Base-by-base conservation (phyloP, 139 green algal genomes). In the Chlorella sp. region DNA sequence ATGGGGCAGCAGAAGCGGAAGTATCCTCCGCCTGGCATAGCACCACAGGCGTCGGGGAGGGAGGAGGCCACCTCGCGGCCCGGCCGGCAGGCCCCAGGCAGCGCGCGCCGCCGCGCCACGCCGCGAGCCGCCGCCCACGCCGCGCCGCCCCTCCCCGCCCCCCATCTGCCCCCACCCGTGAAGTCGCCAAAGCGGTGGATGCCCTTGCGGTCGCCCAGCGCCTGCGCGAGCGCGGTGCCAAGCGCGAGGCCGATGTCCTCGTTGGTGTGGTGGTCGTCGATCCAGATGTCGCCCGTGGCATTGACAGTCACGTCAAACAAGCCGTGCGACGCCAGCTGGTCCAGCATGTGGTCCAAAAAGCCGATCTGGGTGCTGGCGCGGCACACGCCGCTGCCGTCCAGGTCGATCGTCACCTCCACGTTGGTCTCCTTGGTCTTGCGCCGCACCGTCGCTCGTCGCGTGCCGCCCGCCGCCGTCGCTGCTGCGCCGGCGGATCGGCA, bases 261-360 rank as follows among this genome's bases (percentile, higher is more conserved):
- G 63, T 95, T 95, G 29, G 96, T 99, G 92, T 99, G 96, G 83
- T 99, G 96, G 83, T 99, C 96, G 79, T 99, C 96, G 68, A 99
- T 99, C 90, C 92, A 97, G 3, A 89, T 95, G 81, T 99, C 96
- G 8, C 96, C 96, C 40, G 71, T 78, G 1, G 92, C 94, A 41
- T 87, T 67, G 45, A 98, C 84, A 0, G 81, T 86, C 2, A 99
- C 55, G 65, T 98, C 85, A 67, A 98, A 94, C 15, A 97, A 77
- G 3, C 92, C 93, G 69, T 97, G 93, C 0, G 91, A 97, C 6
- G 90, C 73, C n/a, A 98, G 84, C 88, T 98, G 94, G 78, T 99
- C 96, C 25, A 99, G 86, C 96, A 99, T 99, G 86, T 99, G 96
- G 78, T 99, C 96, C 38, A 99, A 79, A 80, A 99, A 99, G 19